Conservation (phyloP, 2,329 filamentous ascomycete genomes). For the Dactylella cylindrospora region DNA sequence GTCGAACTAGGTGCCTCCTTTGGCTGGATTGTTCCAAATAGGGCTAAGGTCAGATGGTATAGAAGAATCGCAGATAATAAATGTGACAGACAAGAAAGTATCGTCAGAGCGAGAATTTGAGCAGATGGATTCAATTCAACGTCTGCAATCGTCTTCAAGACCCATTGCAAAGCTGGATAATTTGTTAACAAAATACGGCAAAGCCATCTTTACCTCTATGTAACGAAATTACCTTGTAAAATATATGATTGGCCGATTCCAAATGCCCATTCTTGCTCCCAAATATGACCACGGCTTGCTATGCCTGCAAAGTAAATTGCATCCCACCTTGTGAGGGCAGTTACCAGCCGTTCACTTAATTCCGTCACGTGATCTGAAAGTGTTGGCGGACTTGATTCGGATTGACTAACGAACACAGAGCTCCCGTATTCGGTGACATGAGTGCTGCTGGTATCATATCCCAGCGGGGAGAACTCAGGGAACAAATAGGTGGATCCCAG, state of each 20-base stretch:
- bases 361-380: neutral
- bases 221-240: constrained; percentile 13
- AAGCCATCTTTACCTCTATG: neutral
- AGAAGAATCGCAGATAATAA: constrained; percentile 72
- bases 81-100: constrained; percentile 73
- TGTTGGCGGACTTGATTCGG: constrained; percentile 2
- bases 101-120: constrained; percentile 60
- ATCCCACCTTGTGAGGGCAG: constrained; percentile 74
- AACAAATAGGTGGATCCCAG: constrained; percentile 57
- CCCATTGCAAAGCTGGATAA: constrained; percentile 13
- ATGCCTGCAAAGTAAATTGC: constrained; percentile 71
- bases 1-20: neutral
- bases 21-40: constrained; percentile 54
- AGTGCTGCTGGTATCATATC: constrained; percentile 74
- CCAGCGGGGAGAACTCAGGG: constrained; percentile 56
- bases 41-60: constrained; percentile 63
- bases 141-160: constrained; percentile 6
- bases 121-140: constrained; percentile 17
- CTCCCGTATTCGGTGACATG: constrained; percentile 49
- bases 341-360: constrained; percentile 53
- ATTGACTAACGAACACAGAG: constrained; percentile 42
- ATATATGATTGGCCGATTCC: constrained; percentile 35
- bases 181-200: constrained; percentile 1
- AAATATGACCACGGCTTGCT: constrained; percentile 66
- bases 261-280: constrained; percentile 79